Evolutionary conservation across 192 early-diverging fungal species (phyloP).

Genomic region (Linnemannia hyalina): DNA sequence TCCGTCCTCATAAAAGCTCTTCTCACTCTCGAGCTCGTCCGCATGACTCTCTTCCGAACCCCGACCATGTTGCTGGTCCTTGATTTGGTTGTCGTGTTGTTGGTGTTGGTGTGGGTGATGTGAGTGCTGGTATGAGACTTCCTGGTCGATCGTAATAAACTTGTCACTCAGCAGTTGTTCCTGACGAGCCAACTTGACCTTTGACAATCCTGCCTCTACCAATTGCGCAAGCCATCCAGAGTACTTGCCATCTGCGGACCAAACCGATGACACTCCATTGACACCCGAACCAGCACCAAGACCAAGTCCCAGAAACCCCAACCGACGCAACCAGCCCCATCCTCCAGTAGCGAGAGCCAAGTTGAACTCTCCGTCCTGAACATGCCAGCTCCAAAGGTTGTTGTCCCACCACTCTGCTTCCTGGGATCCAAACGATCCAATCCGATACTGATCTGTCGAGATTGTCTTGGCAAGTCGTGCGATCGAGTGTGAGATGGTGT

Average conservation of each 20-base stretch:
- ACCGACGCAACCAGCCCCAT: slow-evolving; percentile 24
- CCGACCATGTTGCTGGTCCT: not conserved
- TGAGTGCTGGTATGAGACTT: not conserved
- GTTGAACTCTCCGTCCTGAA: slow-evolving; percentile 59
- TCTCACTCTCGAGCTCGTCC: slow-evolving; percentile 19
- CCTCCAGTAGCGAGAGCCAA: slow-evolving; percentile 53
- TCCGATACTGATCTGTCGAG: slow-evolving; percentile 74
- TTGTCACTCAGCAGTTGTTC: slow-evolving; percentile 35
- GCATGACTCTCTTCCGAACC: not conserved
- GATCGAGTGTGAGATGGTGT: slow-evolving; percentile 84
- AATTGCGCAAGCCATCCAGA: slow-evolving; percentile 31
- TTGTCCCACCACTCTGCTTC: slow-evolving; percentile 81
- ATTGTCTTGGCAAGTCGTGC: slow-evolving; percentile 76
- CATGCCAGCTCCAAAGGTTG: slow-evolving; percentile 69
- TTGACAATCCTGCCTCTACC: slow-evolving; percentile 33
- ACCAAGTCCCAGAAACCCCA: slow-evolving; percentile 40
- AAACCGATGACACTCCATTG: not conserved
- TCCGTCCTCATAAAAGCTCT: slow-evolving; percentile 27
- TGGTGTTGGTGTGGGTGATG: not conserved
- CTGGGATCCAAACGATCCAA: slow-evolving; percentile 69
- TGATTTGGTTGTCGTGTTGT: not conserved
- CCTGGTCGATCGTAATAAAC: slow-evolving; percentile 14
- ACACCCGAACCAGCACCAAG: not conserved
- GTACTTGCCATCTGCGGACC: slow-evolving; percentile 35
- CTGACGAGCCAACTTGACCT: slow-evolving; percentile 34